A percentile compares a stretch with the other conserved stretches of the same genome.
phyloP scores from a whole-genome alignment of 805 yeast species.

The Ogataea wickerhamii region DNA sequence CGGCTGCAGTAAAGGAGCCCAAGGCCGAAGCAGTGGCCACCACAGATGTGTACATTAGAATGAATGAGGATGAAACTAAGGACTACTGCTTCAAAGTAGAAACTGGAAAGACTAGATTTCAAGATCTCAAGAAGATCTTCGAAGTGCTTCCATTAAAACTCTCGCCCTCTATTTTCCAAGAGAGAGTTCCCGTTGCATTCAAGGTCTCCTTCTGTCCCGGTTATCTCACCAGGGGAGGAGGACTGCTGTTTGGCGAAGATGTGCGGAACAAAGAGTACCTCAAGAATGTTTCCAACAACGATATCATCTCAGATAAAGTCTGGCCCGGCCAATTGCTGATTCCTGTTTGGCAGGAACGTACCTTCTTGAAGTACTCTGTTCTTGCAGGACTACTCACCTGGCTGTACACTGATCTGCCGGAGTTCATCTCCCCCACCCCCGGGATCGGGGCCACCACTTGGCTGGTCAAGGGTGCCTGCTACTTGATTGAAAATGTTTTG shows the following conservation, averaged over 20 bases:
- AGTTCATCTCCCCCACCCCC: constrained; percentile 84
- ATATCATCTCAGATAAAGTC: constrained; percentile 52
- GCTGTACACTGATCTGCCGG: constrained; percentile 95
- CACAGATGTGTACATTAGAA: constrained; percentile 63
- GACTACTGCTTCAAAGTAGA: constrained; percentile 86
- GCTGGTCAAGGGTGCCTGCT: constrained; percentile 33
- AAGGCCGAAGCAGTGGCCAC: not conserved
- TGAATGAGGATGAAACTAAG: constrained; percentile 79
- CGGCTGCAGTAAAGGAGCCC: not conserved
- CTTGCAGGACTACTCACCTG: constrained; percentile 50
- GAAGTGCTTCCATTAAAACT: constrained; percentile 65
- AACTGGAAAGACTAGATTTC: constrained; percentile 49
- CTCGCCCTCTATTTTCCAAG: constrained; percentile 76
- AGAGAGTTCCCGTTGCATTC: constrained; percentile 61
- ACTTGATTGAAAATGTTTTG: constrained; percentile 30
- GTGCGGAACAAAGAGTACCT: constrained; percentile 48
- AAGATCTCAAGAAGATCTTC: constrained; percentile 59
- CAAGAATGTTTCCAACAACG: constrained; percentile 44
- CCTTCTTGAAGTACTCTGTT: constrained; percentile 38
- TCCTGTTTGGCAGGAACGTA: constrained; percentile 62
- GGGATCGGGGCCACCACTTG: constrained; percentile 77
- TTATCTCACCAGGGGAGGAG: constrained; percentile 77
- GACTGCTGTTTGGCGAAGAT: constrained; percentile 61
- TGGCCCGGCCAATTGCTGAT: constrained; percentile 91
- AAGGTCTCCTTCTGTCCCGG: constrained; percentile 68